phyloP scores from a whole-genome alignment of 345 rosid species.

The Eucalyptus melliodora region DNA sequence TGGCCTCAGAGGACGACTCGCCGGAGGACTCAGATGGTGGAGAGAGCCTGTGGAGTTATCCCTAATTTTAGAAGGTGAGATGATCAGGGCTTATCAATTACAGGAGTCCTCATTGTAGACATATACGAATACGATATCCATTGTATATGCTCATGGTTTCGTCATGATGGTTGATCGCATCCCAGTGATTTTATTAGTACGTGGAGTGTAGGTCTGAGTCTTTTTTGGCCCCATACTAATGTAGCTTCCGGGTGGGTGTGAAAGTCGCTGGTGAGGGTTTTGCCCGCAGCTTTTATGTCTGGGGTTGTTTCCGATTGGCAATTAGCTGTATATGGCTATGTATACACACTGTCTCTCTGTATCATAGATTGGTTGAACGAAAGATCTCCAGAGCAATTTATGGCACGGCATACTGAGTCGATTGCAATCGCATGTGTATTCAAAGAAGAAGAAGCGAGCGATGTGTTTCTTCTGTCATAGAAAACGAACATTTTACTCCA shows the following conservation, averaged over 20 bases:
- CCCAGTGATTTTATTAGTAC: neutral
- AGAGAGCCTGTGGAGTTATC: constrained; percentile 60
- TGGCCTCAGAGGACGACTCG: constrained; percentile 30
- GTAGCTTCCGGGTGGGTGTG: neutral
- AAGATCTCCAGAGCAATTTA: neutral
- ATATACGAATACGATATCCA: neutral
- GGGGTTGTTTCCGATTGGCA: neutral
- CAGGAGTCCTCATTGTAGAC: neutral
- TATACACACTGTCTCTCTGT: neutral
- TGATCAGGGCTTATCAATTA: neutral
- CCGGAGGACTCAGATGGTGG: constrained; percentile 38
- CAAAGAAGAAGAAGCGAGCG: neutral
- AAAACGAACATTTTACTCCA: neutral
- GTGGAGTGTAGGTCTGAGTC: neutral
- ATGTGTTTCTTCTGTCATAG: neutral
- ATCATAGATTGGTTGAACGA: neutral
- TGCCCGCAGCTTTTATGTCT: neutral
- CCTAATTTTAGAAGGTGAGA: neutral
- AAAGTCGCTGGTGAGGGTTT: neutral
- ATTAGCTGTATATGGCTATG: neutral
- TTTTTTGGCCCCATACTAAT: neutral
- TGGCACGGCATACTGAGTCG: neutral
- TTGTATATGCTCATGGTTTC: neutral
- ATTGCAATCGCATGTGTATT: neutral
- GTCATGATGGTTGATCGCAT: neutral